Conservation (phyloP, 108 stramenopile species). For the Pelagomonas calceolata region DNA sequence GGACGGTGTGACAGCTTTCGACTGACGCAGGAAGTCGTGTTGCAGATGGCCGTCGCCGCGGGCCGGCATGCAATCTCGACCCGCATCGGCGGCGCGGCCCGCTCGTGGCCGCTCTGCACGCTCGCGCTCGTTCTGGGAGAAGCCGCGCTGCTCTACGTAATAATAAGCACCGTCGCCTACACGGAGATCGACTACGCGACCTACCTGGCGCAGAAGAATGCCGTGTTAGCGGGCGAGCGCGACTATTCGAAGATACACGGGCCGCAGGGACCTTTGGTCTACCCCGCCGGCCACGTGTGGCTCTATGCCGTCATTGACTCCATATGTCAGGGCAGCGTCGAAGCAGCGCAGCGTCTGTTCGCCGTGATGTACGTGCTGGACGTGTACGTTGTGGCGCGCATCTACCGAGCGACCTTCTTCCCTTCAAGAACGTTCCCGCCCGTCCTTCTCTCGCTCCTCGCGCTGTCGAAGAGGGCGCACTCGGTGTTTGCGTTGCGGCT, state of each 20-base stretch:
- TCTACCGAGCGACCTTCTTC: constrained; percentile 50
- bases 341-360: constrained; percentile 68
- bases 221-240: constrained; percentile 54
- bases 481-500: constrained; percentile 89
- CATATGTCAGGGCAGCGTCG: constrained; percentile 52
- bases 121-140: constrained; percentile 39
- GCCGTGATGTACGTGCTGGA: constrained; percentile 58
- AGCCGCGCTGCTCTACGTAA: constrained; percentile 39
- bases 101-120: constrained; percentile 16
- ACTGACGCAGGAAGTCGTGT: too few species aligned
- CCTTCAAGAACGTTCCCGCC: constrained; percentile 10
- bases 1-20: too few species aligned
- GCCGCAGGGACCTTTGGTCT: constrained; percentile 87
- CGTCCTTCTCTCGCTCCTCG: constrained; percentile 51
- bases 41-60: too few species aligned
- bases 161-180: constrained; percentile 63
- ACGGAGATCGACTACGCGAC: constrained; percentile 98
- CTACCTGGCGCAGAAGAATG: constrained; percentile 93
- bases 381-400: constrained; percentile 45
- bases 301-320: constrained; percentile 59
- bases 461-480: constrained; percentile 77
- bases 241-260: constrained; percentile 80
- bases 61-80: too few species aligned
- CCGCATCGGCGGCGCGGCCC: too few species aligned
- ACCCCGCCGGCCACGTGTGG: constrained; percentile 92